Percentiles rank a stretch among this genome's conserved stretches.
Evolutionary conservation across 2,329 filamentous ascomycete genomes (phyloP).

Genomic region (Xylaria sp.): DNA sequence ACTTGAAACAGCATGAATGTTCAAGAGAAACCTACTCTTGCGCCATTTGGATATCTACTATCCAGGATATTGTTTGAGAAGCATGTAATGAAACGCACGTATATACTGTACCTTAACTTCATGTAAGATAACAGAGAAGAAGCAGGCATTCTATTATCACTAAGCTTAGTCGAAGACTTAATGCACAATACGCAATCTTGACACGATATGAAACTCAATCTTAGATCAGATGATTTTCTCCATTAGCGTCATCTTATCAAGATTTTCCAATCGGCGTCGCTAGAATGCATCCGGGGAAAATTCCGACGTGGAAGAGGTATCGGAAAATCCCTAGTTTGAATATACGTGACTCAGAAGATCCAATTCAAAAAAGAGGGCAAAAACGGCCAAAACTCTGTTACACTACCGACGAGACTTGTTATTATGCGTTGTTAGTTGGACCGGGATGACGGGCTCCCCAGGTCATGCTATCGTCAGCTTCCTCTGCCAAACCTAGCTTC

Average conservation of each 20-base stretch:
- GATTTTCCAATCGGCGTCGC: constrained; percentile 8
- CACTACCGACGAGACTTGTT: neutral
- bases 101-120: constrained; percentile 2
- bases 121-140: constrained; percentile 2
- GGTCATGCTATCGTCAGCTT: constrained; percentile 32
- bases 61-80: neutral
- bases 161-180: neutral
- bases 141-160: neutral
- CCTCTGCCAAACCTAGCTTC: constrained; percentile 9
- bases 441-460: constrained; percentile 23
- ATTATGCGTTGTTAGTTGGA: neutral
- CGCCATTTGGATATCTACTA: neutral
- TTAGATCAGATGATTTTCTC: constrained; percentile 33
- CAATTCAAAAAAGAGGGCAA: neutral
- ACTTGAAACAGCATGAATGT: neutral
- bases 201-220: constrained; percentile 20
- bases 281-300: neutral
- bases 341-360: neutral
- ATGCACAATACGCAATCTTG: constrained; percentile 13
- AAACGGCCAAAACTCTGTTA: constrained; percentile 5
- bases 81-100: constrained; percentile 13
- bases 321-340: neutral
- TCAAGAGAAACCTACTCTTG: neutral
- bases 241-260: constrained; percentile 21
- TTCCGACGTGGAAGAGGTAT: neutral